Percentiles rank a stretch among this genome's conserved stretches.
Evolutionary conservation across 768 basidiomycete species (phyloP).

Genomic region (Termitomyces sp.): DNA sequence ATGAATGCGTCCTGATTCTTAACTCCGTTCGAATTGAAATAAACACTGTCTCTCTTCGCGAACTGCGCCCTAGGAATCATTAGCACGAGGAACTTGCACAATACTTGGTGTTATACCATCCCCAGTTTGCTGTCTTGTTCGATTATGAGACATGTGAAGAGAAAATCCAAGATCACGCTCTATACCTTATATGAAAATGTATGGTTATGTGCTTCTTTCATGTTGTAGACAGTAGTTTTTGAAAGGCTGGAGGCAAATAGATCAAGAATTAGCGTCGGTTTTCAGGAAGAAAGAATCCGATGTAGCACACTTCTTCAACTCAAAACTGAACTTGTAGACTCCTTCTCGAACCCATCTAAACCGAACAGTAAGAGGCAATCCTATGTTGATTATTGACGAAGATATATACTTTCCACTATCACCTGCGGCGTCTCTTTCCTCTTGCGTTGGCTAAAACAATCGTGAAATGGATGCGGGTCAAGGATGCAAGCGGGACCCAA

Average conservation of each 20-base stretch:
- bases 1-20: slow-evolving; percentile 64
- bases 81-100: neutral
- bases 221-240: slow-evolving; percentile 48
- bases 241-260: slow-evolving; percentile 21
- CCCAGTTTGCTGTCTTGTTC: slow-evolving; percentile 76
- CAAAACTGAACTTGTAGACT: slow-evolving; percentile 81
- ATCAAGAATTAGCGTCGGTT: neutral
- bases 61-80: slow-evolving; percentile 61
- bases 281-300: slow-evolving; percentile 15
- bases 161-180: neutral
- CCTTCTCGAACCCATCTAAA: slow-evolving; percentile 81
- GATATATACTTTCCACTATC: slow-evolving; percentile 45
- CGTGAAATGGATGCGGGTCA: neutral
- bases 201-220: slow-evolving; percentile 80
- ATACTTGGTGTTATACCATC: slow-evolving; percentile 50
- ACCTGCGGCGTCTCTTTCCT: slow-evolving; percentile 63
- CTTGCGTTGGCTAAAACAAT: slow-evolving; percentile 56
- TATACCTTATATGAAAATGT: slow-evolving; percentile 64
- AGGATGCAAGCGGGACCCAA: neutral
- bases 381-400: neutral
- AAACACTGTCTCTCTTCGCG: slow-evolving; percentile 66
- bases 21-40: slow-evolving; percentile 47
- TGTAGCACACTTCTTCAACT: slow-evolving; percentile 58
- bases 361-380: neutral
- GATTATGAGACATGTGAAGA: neutral